These are phyloP conservation scores for Dacryopinax primogenitus DNA, from an alignment of 768 basidiomycete genomes.

Conservation along the genomic window DNA sequence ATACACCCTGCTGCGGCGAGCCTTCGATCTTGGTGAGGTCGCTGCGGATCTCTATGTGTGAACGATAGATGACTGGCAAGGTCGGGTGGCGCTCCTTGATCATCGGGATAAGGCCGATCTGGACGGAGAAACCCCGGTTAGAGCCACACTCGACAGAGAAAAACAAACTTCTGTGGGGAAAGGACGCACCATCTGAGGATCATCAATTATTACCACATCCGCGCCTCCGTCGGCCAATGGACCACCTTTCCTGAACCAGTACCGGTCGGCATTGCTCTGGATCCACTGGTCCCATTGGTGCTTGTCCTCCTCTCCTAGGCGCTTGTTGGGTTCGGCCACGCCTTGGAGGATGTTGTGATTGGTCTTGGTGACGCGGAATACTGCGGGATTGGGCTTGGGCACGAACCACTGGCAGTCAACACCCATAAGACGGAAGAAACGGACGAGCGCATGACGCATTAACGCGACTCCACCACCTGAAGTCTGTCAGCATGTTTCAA, in stretches of 20 bases:
- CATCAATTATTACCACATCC: constrained; percentile 76
- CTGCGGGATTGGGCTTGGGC: constrained; percentile 73
- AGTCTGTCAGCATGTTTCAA: neutral
- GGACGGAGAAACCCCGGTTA: constrained; percentile 22
- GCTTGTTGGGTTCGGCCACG: constrained; percentile 64
- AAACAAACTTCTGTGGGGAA: constrained; percentile 14
- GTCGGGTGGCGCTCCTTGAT: constrained; percentile 76
- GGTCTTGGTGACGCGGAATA: constrained; percentile 83
- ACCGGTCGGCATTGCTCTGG: constrained; percentile 53
- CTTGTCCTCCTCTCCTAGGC: constrained; percentile 66
- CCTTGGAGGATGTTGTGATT: constrained; percentile 94
- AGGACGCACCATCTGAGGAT: constrained; percentile 24
- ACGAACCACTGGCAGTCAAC: constrained; percentile 77
- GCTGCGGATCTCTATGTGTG: constrained; percentile 84
- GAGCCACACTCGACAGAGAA: neutral
- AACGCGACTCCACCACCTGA: constrained; percentile 77
- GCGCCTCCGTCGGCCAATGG: constrained; percentile 72
- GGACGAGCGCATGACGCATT: constrained; percentile 88
- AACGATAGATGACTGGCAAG: constrained; percentile 82
- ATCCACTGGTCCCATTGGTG: constrained; percentile 79
- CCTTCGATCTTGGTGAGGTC: constrained; percentile 70
- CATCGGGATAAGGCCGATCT: constrained; percentile 85
- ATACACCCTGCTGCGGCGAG: constrained; percentile 81
- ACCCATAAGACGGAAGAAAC: constrained; percentile 66
- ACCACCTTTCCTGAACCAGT: constrained; percentile 75